A percentile compares a stretch with the other conserved stretches of the same genome.
phyloP scores from a whole-genome alignment of 2,329 filamentous ascomycete genomes.

The Ceratocystis papillata region DNA sequence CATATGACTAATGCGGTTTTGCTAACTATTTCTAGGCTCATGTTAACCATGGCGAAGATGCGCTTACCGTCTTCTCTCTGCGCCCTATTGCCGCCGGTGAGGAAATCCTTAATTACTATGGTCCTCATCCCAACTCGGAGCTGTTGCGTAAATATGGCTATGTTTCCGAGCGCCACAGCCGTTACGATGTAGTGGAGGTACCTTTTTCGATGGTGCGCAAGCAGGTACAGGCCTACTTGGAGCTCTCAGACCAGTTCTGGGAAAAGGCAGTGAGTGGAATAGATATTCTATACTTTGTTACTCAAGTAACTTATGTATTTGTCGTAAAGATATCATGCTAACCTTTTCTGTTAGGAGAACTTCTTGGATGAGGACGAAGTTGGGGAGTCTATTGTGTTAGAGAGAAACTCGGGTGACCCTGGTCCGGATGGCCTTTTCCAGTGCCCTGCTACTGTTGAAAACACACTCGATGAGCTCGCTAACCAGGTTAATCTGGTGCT shows the following conservation, averaged over 20 bases:
- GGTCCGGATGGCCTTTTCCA: slow-evolving; percentile 39
- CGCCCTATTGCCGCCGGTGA: slow-evolving; percentile 57
- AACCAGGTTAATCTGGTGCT: slow-evolving; percentile 43
- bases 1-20: slow-evolving; percentile 16
- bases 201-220: slow-evolving; percentile 48
- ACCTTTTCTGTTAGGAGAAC: slow-evolving; percentile 29
- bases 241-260: slow-evolving; percentile 33
- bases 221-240: slow-evolving; percentile 35
- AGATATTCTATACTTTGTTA: neutral
- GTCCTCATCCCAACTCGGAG: slow-evolving; percentile 71
- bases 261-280: slow-evolving; percentile 36
- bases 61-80: slow-evolving; percentile 60
- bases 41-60: slow-evolving; percentile 43
- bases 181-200: slow-evolving; percentile 76
- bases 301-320: neutral
- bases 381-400: slow-evolving; percentile 65
- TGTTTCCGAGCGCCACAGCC: slow-evolving; percentile 63
- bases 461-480: slow-evolving; percentile 42
- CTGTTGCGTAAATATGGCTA: slow-evolving; percentile 79
- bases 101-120: slow-evolving; percentile 83
- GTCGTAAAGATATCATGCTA: slow-evolving; percentile 24
- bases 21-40: slow-evolving; percentile 35
- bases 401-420: slow-evolving; percentile 44
- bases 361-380: slow-evolving; percentile 53
- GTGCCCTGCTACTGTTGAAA: slow-evolving; percentile 33